Evolutionary conservation across 495 filamentous ascomycete genomes (phyloP).

Genomic region (Chaetomium cochliodes): DNA sequence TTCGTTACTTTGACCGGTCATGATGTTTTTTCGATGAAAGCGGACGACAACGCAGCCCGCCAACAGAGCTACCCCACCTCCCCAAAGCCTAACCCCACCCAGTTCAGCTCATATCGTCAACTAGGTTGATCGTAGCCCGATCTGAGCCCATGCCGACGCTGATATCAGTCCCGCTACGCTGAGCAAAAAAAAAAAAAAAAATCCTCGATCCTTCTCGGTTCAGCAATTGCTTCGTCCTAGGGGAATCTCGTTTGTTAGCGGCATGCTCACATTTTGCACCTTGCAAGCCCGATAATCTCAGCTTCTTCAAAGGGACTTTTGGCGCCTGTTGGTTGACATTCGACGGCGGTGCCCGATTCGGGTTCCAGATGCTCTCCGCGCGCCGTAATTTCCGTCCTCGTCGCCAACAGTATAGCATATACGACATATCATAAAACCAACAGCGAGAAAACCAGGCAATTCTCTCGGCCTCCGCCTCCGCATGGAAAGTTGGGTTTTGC

Average conservation of each 20-base stretch:
- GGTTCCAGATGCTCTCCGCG: not conserved
- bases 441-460: not conserved
- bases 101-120: constrained; percentile 11
- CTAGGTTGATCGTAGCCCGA: not conserved
- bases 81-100: constrained; percentile 11
- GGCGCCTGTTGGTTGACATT: not conserved
- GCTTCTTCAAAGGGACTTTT: not conserved
- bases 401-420: not conserved
- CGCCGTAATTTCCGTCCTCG: not conserved
- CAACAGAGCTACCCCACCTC: not conserved
- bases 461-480: too few relatives aligned
- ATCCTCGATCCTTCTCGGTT: not conserved
- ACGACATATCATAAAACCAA: not conserved
- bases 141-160: too few relatives aligned
- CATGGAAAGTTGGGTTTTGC: not conserved
- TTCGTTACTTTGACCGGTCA: not conserved
- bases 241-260: not conserved
- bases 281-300: not conserved
- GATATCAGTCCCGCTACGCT: too few relatives aligned
- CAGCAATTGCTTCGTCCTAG: not conserved
- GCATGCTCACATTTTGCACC: not conserved
- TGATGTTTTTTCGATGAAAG: constrained; percentile 1
- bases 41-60: constrained; percentile 1
- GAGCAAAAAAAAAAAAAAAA: not conserved
- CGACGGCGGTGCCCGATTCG: not conserved